Base-by-base conservation (phyloP, 805 yeast genomes). In the Huiozyma naganishii region DNA sequence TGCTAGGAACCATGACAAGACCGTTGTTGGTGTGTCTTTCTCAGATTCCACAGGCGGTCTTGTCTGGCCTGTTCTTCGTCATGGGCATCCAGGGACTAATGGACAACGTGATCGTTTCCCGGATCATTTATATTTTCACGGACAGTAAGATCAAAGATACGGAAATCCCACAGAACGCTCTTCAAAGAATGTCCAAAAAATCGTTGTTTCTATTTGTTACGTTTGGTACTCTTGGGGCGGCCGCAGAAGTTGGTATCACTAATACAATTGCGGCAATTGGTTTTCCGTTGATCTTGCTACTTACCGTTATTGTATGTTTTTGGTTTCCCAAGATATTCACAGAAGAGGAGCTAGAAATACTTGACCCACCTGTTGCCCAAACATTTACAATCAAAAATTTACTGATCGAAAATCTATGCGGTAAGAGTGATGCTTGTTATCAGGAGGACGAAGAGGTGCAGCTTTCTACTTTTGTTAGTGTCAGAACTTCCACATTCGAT, bases 241-340 rank as follows among this genome's bases (percentile, higher is more conserved):
- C 74, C 1, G 83, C 77, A 0, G 97, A 94, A 58, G 82, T 87
- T 50, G 92, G 79, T 0, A 87, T 90, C 30, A 83, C 95, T 0
- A 76, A 80, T 57, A 86, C 96, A 0, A 77, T 71, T 47, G 97
- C 92, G 0, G 97, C 97, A 0, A 86, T 90, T 30, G 97, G 95
- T 2, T 90, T 92, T 57, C 97, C 98, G 0, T 82, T 87, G 3
- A 85, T 92, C 0, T 65, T 90, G 41, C 62, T 90, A 55, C 46
- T 71, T 2, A 72, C 79, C 42, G 89, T 85, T 45, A 72, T 82
- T 23, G 65, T 77, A 1, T 76, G 87, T 9, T 71, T 77, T 55
- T 52, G 72, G 6, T 79, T 94, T 66, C 84, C 83, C 0, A 60
- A 56, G 42, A 57, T 82, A 1, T 83, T 89, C 43, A 79, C 84